A percentile compares a stretch with the other conserved stretches of the same genome.
phyloP scores from a whole-genome alignment of 768 basidiomycete species.

The Coprinopsis cinerea region DNA sequence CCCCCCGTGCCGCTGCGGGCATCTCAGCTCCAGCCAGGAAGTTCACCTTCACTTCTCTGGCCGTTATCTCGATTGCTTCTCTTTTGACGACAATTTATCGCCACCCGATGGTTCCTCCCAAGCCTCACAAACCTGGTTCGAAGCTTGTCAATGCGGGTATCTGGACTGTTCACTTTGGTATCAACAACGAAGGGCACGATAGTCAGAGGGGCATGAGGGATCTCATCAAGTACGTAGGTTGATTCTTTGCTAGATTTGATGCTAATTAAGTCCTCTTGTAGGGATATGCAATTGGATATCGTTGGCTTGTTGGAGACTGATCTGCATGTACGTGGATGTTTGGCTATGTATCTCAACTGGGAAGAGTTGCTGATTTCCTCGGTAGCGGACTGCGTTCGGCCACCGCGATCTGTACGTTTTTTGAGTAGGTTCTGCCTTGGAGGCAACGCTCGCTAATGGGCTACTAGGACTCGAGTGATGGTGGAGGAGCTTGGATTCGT shows the following conservation, averaged over 20 bases:
- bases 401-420: conserved; percentile 69
- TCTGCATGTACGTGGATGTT: conserved; percentile 52
- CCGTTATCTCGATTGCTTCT: conserved; percentile 39
- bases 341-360: not conserved
- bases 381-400: conserved; percentile 52
- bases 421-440: not conserved
- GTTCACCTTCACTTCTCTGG: conserved; percentile 29
- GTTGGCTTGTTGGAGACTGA: conserved; percentile 86
- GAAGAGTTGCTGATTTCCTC: conserved; percentile 5
- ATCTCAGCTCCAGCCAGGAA: conserved; percentile 15
- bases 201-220: conserved; percentile 65
- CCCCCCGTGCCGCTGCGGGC: not conserved
- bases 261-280: conserved; percentile 15
- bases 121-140: conserved; percentile 51
- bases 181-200: conserved; percentile 67
- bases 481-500: conserved; percentile 80
- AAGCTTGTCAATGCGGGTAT: conserved; percentile 77
- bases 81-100: conserved; percentile 49
- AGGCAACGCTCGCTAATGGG: not conserved
- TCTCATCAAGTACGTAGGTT: conserved; percentile 29
- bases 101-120: conserved; percentile 42
- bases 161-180: conserved; percentile 91
- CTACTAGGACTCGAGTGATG: conserved; percentile 61
- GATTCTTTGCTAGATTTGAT: not conserved
- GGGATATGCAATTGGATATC: conserved; percentile 82